Percentiles rank a stretch among this genome's conserved stretches.
These are phyloP conservation scores for Phaeoacremonium minimum DNA, from an alignment of 2,329 filamentous ascomycete genomes.

Conservation along the genomic window DNA sequence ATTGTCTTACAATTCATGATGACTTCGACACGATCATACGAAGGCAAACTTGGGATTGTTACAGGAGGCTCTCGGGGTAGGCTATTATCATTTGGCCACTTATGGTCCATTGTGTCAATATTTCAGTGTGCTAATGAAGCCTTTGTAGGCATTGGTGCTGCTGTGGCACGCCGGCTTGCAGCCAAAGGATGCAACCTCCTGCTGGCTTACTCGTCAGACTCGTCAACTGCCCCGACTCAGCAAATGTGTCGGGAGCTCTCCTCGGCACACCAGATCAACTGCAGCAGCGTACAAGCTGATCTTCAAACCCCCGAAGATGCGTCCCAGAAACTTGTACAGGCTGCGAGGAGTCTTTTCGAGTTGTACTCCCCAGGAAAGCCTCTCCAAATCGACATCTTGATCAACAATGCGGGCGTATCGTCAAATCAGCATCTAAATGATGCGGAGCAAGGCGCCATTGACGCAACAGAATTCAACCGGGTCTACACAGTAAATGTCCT, in stretches of 20 bases:
- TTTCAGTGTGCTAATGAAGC: too few species aligned
- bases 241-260: slow-evolving; percentile 6
- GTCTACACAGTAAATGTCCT: slow-evolving; percentile 61
- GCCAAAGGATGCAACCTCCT: slow-evolving; percentile 9
- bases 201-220: slow-evolving; percentile 10
- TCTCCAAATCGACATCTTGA: slow-evolving; percentile 55
- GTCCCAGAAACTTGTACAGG: slow-evolving; percentile 5
- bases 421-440: slow-evolving; percentile 50
- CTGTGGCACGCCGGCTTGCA: slow-evolving; percentile 6
- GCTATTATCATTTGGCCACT: too few species aligned
- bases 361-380: neutral
- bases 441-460: slow-evolving; percentile 23
- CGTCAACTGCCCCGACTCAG: slow-evolving; percentile 4
- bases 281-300: slow-evolving; percentile 8
- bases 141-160: slow-evolving; percentile 15
- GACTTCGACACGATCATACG: slow-evolving; percentile 11
- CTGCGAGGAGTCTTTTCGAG: slow-evolving; percentile 8
- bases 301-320: slow-evolving; percentile 5
- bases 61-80: slow-evolving; percentile 42
- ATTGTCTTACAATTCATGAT: too few species aligned
- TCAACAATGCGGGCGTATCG: slow-evolving; percentile 61
- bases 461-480: slow-evolving; percentile 50
- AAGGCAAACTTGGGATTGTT: slow-evolving; percentile 41
- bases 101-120: too few species aligned
- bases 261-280: slow-evolving; percentile 4